Evolutionary conservation across 805 yeast genomes (phyloP).

Genomic region (Ogataea siamensis): DNA sequence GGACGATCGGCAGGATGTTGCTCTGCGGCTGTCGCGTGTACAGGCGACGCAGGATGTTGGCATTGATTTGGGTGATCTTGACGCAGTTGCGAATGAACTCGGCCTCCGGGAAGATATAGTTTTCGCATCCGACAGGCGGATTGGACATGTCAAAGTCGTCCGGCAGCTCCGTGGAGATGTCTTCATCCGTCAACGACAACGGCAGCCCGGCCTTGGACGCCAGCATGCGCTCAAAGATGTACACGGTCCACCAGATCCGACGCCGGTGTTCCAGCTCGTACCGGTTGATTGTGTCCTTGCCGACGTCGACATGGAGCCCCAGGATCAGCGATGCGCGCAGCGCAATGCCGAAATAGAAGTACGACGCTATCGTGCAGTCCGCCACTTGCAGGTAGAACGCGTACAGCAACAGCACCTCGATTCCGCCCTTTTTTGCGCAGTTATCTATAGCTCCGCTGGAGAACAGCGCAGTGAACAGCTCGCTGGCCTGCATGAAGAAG

Average conservation of each 20-base stretch:
- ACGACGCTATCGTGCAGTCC: constrained; percentile 78
- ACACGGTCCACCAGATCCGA: constrained; percentile 40
- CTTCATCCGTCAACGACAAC: constrained; percentile 73
- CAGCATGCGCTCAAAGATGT: constrained; percentile 59
- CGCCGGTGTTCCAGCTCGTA: constrained; percentile 53
- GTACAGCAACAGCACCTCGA: constrained; percentile 69
- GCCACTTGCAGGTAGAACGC: constrained; percentile 83
- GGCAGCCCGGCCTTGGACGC: constrained; percentile 83
- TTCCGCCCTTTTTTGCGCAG: constrained; percentile 74
- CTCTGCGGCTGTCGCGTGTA: constrained; percentile 74
- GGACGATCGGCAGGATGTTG: constrained; percentile 73
- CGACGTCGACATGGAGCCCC: constrained; percentile 84
- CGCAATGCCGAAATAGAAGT: constrained; percentile 77
- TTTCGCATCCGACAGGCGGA: constrained; percentile 60
- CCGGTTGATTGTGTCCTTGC: constrained; percentile 53
- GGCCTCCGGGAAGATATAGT: constrained; percentile 74
- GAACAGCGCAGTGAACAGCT: constrained; percentile 70
- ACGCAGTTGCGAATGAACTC: constrained; percentile 76
- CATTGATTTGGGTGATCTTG: constrained; percentile 74
- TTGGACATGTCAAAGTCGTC: constrained; percentile 63
- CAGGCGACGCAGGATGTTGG: constrained; percentile 63
- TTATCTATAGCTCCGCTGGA: constrained; percentile 80
- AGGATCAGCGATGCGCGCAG: constrained; percentile 66
- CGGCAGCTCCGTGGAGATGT: constrained; percentile 76
- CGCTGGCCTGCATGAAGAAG: constrained; percentile 77